These are phyloP conservation scores for Nannochloris sp. DNA, from an alignment of 139 green algal species.

Conservation along the genomic window DNA sequence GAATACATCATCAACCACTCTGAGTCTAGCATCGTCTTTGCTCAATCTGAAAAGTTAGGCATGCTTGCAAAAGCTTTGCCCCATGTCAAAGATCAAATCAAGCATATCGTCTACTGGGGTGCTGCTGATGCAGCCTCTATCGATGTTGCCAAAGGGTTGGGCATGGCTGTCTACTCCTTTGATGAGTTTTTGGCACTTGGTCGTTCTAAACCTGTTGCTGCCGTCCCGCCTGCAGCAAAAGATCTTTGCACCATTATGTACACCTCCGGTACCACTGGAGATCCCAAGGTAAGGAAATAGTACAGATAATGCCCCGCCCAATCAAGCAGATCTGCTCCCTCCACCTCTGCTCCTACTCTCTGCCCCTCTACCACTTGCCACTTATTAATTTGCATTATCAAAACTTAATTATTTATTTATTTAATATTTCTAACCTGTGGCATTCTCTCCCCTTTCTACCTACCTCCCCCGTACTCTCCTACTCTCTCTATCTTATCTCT, in stretches of 20 bases:
- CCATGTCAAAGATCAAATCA: constrained; percentile 43
- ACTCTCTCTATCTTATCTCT: neutral
- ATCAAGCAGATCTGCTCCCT: neutral
- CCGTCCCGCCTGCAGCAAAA: constrained; percentile 42
- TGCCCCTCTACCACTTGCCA: neutral
- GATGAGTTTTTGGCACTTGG: constrained; percentile 57
- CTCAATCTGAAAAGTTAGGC: constrained; percentile 52
- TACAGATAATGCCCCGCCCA: neutral
- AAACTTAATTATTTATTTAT: neutral
- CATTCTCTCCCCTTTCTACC: neutral
- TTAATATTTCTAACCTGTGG: neutral
- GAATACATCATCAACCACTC: constrained; percentile 89
- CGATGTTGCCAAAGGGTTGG: constrained; percentile 23
- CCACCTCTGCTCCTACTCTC: neutral
- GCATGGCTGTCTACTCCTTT: constrained; percentile 44
- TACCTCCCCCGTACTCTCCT: neutral
- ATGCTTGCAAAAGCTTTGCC: constrained; percentile 48
- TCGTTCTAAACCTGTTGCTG: constrained; percentile 17
- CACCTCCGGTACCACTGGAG: constrained; percentile 82
- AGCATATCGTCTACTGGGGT: constrained; percentile 78
- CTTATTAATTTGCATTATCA: neutral
- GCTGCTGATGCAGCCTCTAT: neutral
- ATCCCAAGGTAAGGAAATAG: constrained; percentile 45
- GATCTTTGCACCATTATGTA: constrained; percentile 96
- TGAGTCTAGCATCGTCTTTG: constrained; percentile 49